Base-by-base conservation (phyloP, 1,284 basidiomycete genomes). In the Cryptococcus maquisensis region DNA sequence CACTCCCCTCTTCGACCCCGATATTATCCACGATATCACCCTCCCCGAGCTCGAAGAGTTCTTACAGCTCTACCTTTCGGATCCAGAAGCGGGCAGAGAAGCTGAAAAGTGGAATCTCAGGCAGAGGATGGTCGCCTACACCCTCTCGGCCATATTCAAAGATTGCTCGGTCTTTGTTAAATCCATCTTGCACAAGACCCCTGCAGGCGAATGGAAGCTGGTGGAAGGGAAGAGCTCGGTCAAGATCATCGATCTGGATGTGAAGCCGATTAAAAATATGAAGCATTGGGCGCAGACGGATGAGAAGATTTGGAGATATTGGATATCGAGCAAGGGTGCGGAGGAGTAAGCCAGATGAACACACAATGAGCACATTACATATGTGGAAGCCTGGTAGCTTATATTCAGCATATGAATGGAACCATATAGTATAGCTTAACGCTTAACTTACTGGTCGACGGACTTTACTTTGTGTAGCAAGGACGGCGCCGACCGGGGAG, bases 141-240 rank as follows among this genome's bases (percentile, higher is more conserved):
- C 90, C 35, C 83, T 97, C 45, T 89, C 89, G 9, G 88, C 90
- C n/a, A 88, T 88, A 12, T 92, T 97, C 82, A 98, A 97, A 73
- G 94, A 98, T 73, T 97, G 93, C 74, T 95, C 91, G 2, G 73
- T 97, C 54, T 88, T 97, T 59, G 67, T 93, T 39, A 82, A 76
- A 9, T 43, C 21, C 8, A 21, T 38, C 15, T 49, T 32, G 21
- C 44, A 51, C 16, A 21, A 38, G 24, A 32, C 28, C 13, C 18
- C 20, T 26, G 23, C 21, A 12, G 53, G 49, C 28, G 45, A 40
- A 13, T 60, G 55, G 51, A 32, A 49, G 13, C 41, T 67, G 23
- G 60, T 56, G 20, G n/a, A 51, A 24, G 55, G 45, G 44, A 54
- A 54, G 32, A 61, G 57, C 4, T 75, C 75, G 18, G 80, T 88